Conservation (phyloP, 306 rosid genomes). For the Casuarina equisetifolia region DNA sequence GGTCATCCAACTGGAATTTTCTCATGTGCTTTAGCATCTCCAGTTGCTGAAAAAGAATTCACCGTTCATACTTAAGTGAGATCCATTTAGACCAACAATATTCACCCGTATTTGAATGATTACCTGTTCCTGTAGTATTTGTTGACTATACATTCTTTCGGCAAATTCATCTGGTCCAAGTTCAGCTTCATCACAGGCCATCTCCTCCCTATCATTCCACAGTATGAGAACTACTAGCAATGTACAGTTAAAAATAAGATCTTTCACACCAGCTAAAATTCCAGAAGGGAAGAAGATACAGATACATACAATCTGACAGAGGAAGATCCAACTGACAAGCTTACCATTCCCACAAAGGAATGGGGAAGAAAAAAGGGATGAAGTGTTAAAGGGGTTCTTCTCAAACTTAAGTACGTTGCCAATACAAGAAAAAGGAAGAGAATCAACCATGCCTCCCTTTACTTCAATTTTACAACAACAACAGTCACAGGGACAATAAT, state of each 20-base stretch:
- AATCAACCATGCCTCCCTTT: not conserved
- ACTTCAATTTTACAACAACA: not conserved
- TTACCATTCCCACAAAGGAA: not conserved
- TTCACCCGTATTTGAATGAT: conserved; percentile 1
- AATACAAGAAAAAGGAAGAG: not conserved
- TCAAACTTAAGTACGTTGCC: not conserved
- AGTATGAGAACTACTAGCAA: conserved; percentile 18
- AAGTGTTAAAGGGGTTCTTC: not conserved
- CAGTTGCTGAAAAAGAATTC: conserved; percentile 56
- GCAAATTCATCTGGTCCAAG: conserved; percentile 70
- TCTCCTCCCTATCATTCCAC: conserved; percentile 66
- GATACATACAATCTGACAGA: not conserved
- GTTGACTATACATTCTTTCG: conserved; percentile 53
- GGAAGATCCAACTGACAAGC: not conserved
- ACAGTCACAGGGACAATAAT: not conserved
- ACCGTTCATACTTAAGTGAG: conserved; percentile 17
- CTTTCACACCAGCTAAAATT: not conserved
- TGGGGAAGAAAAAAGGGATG: too few relatives aligned
- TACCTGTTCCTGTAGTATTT: conserved; percentile 64
- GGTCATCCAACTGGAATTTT: conserved; percentile 69
- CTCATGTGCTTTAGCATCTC: conserved; percentile 85
- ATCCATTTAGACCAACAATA: conserved; percentile 9
- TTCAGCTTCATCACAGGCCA: conserved; percentile 90
- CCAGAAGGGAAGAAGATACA: not conserved
- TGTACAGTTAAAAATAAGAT: conserved; percentile 3